phyloP scores from a whole-genome alignment of 129 eudicot genomes.

The Escallonia herrerae region DNA sequence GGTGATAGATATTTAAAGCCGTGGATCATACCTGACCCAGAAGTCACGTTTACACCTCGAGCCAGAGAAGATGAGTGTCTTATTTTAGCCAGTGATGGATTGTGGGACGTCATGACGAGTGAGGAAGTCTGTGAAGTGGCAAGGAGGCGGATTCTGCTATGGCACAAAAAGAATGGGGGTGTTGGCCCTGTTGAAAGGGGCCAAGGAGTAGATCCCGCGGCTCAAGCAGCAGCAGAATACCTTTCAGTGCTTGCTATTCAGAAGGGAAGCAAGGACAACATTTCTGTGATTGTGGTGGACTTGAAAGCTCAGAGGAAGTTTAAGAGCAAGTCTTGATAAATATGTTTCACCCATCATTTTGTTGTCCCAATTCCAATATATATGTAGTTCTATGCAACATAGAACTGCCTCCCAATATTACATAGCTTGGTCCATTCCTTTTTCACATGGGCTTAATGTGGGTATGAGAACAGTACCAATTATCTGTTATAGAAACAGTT shows the following conservation, averaged over 20 bases:
- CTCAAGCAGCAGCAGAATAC: constrained; percentile 81
- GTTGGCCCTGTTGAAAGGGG: constrained; percentile 29
- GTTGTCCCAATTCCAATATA: background rate
- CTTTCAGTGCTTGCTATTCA: constrained; percentile 64
- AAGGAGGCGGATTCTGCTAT: constrained; percentile 48
- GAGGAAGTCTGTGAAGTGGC: constrained; percentile 84
- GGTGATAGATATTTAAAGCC: constrained; percentile 86
- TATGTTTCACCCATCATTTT: constrained; percentile 23
- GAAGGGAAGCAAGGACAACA: constrained; percentile 76
- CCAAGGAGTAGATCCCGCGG: constrained; percentile 54
- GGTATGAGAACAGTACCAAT: background rate
- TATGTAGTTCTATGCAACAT: constrained; percentile 17
- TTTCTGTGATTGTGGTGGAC: constrained; percentile 80
- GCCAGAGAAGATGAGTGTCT: constrained; percentile 81
- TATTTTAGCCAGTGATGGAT: constrained; percentile 66
- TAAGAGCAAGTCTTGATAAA: constrained; percentile 51
- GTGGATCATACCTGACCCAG: constrained; percentile 80
- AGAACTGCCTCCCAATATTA: constrained; percentile 12
- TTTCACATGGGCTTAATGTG: constrained; percentile 22
- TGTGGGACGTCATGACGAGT: constrained; percentile 83
- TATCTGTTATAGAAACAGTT: background rate
- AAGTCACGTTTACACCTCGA: constrained; percentile 55
- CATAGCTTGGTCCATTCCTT: constrained; percentile 20
- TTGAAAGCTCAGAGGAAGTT: constrained; percentile 70
- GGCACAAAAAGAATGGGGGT: constrained; percentile 80